Conservation (phyloP, 306 rosid species). For the Pterocarpus santalinus region DNA sequence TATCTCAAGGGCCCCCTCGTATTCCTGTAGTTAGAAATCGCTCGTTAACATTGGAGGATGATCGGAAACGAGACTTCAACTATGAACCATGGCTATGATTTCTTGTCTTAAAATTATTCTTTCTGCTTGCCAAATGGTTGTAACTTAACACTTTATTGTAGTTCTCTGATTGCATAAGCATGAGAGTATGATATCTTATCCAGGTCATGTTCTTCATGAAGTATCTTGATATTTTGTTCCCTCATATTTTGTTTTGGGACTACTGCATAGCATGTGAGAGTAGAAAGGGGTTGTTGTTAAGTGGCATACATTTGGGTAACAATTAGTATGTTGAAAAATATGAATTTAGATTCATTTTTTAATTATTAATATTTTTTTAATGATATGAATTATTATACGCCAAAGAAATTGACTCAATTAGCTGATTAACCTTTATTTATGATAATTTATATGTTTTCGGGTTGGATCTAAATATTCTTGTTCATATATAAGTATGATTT, state of each 20-base stretch:
- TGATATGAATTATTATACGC: too few relatives aligned
- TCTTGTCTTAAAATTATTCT: neutral
- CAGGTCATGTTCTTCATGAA: neutral
- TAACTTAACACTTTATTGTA: conserved; percentile 1
- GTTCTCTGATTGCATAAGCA: neutral
- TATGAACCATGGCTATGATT: conserved; percentile 43
- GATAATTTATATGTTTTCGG: too few relatives aligned
- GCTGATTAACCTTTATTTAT: too few relatives aligned
- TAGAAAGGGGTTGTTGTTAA: too few relatives aligned
- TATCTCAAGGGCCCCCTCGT: conserved; percentile 53
- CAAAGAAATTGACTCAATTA: too few relatives aligned
- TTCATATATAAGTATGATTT: too few relatives aligned
- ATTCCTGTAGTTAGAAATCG: conserved; percentile 54
- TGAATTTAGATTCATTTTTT: too few relatives aligned
- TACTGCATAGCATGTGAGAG: too few relatives aligned
- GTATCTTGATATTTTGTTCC: neutral
- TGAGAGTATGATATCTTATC: conserved; percentile 11
- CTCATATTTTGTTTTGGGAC: neutral
- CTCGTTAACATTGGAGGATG: conserved; percentile 28
- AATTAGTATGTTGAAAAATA: too few relatives aligned
- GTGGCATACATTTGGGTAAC: too few relatives aligned
- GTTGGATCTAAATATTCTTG: too few relatives aligned
- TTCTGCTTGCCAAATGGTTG: neutral
- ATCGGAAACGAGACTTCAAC: conserved; percentile 39
- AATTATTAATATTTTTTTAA: too few relatives aligned